Conservation (phyloP, 1,139 yeast genomes). For the Pichia sp. region DNA sequence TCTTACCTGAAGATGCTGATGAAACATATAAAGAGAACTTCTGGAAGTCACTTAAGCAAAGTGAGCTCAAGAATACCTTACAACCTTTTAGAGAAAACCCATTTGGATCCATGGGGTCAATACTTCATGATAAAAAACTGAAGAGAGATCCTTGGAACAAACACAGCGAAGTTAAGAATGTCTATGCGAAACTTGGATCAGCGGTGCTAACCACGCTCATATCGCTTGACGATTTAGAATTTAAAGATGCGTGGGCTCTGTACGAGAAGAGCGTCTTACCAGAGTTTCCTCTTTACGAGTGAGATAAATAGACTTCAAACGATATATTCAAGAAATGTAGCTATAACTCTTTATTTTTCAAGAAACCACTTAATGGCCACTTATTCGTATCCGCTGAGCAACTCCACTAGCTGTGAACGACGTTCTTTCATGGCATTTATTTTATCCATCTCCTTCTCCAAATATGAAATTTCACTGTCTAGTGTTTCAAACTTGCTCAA, state of each 20-base stretch:
- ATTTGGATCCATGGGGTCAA: constrained; percentile 45
- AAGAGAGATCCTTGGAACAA: constrained; percentile 54
- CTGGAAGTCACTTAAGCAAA: constrained; percentile 35
- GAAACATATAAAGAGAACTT: constrained; percentile 24
- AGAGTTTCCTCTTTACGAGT: constrained; percentile 10
- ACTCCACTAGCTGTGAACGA: constrained; percentile 30
- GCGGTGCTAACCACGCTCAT: constrained; percentile 15
- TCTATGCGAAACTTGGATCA: constrained; percentile 11
- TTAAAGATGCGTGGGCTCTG: constrained; percentile 16
- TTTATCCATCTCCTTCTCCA: constrained; percentile 47
- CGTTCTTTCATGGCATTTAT: constrained; percentile 47
- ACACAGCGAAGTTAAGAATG: constrained; percentile 3
- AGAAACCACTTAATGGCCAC: too few species aligned
- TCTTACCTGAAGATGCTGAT: constrained; percentile 35
- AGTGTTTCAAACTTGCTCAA: constrained; percentile 29
- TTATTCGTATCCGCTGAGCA: constrained; percentile 29
- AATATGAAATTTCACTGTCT: constrained; percentile 59
- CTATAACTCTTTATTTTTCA: too few species aligned
- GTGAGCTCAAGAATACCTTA: constrained; percentile 52
- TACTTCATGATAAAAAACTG: constrained; percentile 35
- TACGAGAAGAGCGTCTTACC: constrained; percentile 14
- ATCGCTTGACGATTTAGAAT: constrained; percentile 15
- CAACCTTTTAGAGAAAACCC: constrained; percentile 51
- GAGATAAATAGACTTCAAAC: too few species aligned
- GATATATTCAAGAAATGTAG: too few species aligned